Evolutionary conservation across 2,329 filamentous ascomycete species (phyloP), one percentile per base, ranked within the genome.

Genomic region (Periconia macrospinosa): DNA sequence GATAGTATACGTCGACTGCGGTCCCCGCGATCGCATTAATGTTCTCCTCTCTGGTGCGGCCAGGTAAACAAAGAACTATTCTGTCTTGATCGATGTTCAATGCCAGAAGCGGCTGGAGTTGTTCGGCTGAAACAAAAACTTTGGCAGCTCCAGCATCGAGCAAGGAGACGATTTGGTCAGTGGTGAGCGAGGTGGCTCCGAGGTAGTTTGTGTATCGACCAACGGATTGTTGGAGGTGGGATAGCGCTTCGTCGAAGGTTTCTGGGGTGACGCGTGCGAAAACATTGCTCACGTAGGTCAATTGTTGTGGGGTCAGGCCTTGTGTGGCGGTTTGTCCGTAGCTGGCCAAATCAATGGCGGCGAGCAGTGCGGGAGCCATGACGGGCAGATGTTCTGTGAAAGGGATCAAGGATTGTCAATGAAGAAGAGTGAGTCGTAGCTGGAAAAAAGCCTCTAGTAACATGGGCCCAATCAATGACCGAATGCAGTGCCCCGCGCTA

Each of bases 111-210:
- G 77, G 72, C 41, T 79, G 78, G 49, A 95, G 78, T 70, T 91
- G 88, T 52, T 86, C 81, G 45, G 86, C 83, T 17, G 83, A 83
- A 47, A 96, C 89, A 72, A 97, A 94, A 57, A 94, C 88, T 71
- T 88, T 94, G 49, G 86, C 84, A 7, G 92, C 91, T 55, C 94
- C 94, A 59, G 86, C 84, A 72, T 99, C 90, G 52, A 99, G 85
- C 35, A 97, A 81, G 45, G 89, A 83, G 50, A 93, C 77, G 35
- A 97, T 80, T 59, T 95, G 89, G 61, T 92, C 88, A 51, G 80
- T 78, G 11, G 86, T 86, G 40, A 97, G 80, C 19, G 77, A 76
- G 5, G 89, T 88, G 47, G 87, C 91, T 65, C 96, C 91, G 61
- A 96, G 83, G 71, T 89, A 92, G 59, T 90, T 83, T 60, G 80